Evolutionary conservation across 495 filamentous ascomycete genomes (phyloP), one percentile per base, ranked within the genome.

Genomic region (Penicillium malachiteum): DNA sequence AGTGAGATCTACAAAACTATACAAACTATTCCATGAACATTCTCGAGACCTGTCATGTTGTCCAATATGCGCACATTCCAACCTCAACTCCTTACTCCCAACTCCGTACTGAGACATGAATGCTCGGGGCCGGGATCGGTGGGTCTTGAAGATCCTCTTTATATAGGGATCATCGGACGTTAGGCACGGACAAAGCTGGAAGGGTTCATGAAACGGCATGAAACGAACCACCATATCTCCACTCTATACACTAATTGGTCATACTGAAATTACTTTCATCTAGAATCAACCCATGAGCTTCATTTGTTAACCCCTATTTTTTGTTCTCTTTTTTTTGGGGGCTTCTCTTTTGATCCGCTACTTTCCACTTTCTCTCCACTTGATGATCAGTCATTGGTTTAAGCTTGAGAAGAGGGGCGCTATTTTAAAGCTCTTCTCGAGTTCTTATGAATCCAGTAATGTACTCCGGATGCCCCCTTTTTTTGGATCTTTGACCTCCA

Each of bases 221-320:
- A 26, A 26, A 26, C 21, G 21, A 26, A 26, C 21, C n/a, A 26
- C 21, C 21, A 26, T 26, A 1, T 26, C 21, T 26, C 21, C 21
- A 26, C 21, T 26, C 21, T 26, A 2, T 26, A 26, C 21, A 26
- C 21, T 26, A 26, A 26, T 26, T 26, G 21, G 21, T 26, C 21
- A 26, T 26, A 1, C 21, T 26, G 21, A 26, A 26, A 26, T 26
- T 26, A 4, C 21, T 26, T 26, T 26, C 21, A 26, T 26, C 4
- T 26, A 26, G 21, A 26, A 4, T 26, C 21, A 26, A 4, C 21
- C 21, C 21, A 26, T 26, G 2, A 26, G 21, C 21, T 26, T 26
- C 21, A 26, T 45, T 38, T 48, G 35, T 52, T 60, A 63, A 39
- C 39, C 42, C 50, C 51, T 55, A 50, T 40, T 53, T 63, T 59